Base-by-base conservation (phyloP, 177 flowering plant genomes). In the Vitis hybrid region DNA sequence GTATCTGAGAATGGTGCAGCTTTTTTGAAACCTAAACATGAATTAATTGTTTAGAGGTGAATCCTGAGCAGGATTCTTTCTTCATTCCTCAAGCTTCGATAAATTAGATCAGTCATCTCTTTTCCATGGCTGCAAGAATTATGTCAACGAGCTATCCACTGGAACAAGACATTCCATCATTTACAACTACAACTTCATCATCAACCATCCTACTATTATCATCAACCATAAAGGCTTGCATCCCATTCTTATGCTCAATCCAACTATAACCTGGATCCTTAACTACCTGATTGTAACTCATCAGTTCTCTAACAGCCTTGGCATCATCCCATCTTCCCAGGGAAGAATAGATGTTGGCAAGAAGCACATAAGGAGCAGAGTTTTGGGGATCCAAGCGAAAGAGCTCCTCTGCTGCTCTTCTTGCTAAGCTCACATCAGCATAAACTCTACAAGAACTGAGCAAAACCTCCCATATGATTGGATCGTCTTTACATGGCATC, bases 401-500 rank as follows among this genome's bases (percentile, higher is more conserved):
- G 62, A 94, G 92, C 72, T 86, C 85, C 45, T 82, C 85, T 1
- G 98, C 97, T 45, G 92, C 96, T 75, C 79, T 78, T 83, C 79
- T 82, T 54, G 90, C 98, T 71, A 94, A 74, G 60, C 56, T 68
- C 54, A 85, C 84, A 82, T 90, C 84, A 60, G 67, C 84, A 85
- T 94, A 91, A 74, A 91, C 77, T 76, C 88, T 84, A 74, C 95
- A 88, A 67, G 91, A 83, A 78, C 97, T 86, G 71, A 93, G 91
- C 75, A 93, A 73, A 73, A 93, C 88, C 74, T 91, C 95, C 97
- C 97, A 90, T 64, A 90, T 57, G 70, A 91, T 72, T 13, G 90
- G 87, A 76, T 91, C 93, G 74, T 87, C 86, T 79, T 82, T 87
- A 73, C 34, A 86, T 21, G 89, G 88, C 82, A 87, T 83, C 64